These are phyloP conservation scores for Odontarrhena argentea DNA, from an alignment of 345 rosid genomes.

Conservation along the genomic window DNA sequence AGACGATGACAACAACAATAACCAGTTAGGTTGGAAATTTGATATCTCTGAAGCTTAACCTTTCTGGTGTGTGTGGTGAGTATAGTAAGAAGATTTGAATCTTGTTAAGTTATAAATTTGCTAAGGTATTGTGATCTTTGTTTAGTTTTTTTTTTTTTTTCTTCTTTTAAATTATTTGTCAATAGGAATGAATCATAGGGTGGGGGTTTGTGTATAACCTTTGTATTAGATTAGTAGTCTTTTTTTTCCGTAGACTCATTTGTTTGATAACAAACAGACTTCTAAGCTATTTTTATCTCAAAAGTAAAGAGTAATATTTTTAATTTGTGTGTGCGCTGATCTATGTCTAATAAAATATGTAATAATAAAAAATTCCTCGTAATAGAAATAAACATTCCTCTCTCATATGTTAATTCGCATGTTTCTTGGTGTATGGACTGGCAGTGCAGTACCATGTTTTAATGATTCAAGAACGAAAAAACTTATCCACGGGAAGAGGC, in stretches of 20 bases:
- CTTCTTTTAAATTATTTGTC: conserved; percentile 31
- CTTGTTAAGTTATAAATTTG: conserved; percentile 23
- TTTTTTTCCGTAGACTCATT: conserved; percentile 27
- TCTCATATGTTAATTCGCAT: too few relatives aligned
- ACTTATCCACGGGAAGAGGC: too few relatives aligned
- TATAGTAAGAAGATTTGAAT: conserved; percentile 38
- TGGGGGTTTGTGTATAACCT: conserved; percentile 37
- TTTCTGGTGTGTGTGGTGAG: conserved; percentile 40
- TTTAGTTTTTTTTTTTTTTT: conserved; percentile 29
- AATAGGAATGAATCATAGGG: conserved; percentile 39
- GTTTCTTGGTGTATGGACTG: too few relatives aligned
- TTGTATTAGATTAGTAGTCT: conserved; percentile 39
- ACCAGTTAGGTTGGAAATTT: conserved; percentile 34
- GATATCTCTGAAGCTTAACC: conserved; percentile 31
- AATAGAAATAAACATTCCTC: too few relatives aligned
- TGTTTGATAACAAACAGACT: conserved; percentile 33
- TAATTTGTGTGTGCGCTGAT: conserved; percentile 15
- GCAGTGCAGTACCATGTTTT: too few relatives aligned
- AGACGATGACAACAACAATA: conserved; percentile 14
- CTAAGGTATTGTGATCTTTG: conserved; percentile 36
- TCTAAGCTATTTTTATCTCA: conserved; percentile 16
- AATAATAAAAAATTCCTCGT: not conserved
- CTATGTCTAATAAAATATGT: conserved; percentile 13
- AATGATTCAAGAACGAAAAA: too few relatives aligned
- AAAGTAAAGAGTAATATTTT: conserved; percentile 7